Base-by-base conservation (phyloP, 192 early-diverging fungal genomes). In the Gaertneriomyces semiglobifer region DNA sequence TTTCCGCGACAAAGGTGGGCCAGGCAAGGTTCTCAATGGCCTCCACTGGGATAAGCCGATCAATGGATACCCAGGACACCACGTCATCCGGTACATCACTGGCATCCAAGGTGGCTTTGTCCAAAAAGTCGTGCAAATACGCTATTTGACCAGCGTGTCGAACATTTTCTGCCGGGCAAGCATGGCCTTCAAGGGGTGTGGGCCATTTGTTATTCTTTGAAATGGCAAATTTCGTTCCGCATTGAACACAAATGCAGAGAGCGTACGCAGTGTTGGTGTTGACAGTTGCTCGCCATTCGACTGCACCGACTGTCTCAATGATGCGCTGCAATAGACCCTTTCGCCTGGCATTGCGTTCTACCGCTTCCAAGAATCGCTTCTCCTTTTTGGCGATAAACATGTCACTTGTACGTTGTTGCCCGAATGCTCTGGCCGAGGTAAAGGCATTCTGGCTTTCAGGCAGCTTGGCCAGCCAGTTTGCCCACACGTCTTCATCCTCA, bases 111-210 rank as follows among this genome's bases (percentile, higher is more conserved):
- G 11, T 50, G 11, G 11, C 48, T 18, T 50, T 12, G 25, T 12
- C 11, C 48, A 50, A 18, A 50, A 50, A 50, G 18, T 50, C 48
- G 48, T 50, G 48, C 48, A 50, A 18, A 18, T n/a, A 50, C 48
- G 48, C 18, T 1, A 18, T 18, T n/a, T 50, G 18, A 12, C 48
- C 48, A 33, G 25, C 25, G 25, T 33, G 25, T 33, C 25, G 25
- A 33, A 33, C 25, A 33, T 33, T 33, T 0, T 33, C 25, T 33
- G 25, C 25, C 25, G 25, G 25, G 25, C 25, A 33, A 33, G 1
- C 25, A 2, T 33, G 25, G 2, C 2, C 25, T 33, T 33, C 25
- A 33, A 33, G 25, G 25, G 1, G 25, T 0, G 25, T 33, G 25
- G 25, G 25, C 25, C 25, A 33, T 33, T 33, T 33, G 25, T 33